Base-by-base conservation (phyloP, 139 green algal species). In the Coelastrella sp. region DNA sequence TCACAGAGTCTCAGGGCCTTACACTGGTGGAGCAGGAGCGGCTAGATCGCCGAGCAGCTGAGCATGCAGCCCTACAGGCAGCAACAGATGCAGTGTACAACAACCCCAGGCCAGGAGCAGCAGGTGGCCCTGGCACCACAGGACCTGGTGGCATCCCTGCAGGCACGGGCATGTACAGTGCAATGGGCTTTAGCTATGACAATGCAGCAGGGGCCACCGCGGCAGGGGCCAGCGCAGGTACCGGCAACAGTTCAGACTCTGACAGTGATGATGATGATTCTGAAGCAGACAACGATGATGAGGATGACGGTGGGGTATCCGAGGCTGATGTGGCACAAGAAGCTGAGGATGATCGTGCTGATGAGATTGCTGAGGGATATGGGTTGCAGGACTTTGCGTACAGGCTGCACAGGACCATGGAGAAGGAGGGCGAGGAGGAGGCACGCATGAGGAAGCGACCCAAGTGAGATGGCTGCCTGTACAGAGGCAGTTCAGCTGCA, bases 121-220 rank as follows among this genome's bases (percentile, higher is more conserved):
- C 89, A 12, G 92, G 74, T 17, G 81, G 35, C 12, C 65, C 0
- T 56, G 74, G 86, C 35, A 10, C 35, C 35, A 61, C 83, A 8
- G 87, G 61, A 5, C 35, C 86, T 68, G n/a, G 12, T 35, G 79
- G 63, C 4, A 19, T 82, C 9, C 17, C 82, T 27, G 87, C 92
- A 85, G 95, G 95, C 20, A 87, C 81, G 17, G 95, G 95, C 0
- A 20, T 85, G 59, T 97, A 93, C 79, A 90, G 92, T 8, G 94
- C 94, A 4, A 93, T 97, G 56, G 94, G 94, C 11, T 97, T 97
- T 81, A 92, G 85, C 70, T 97, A 97, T 78, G 93, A 92, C 6
- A 84, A 73, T n/a, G 89, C 60, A 8, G 90, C 66, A 72, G 85
- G 11, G 85, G 20, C 0, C 24, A n/a, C n/a, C n/a, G n/a, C 60